phyloP scores from a whole-genome alignment of 352 stramenopile genomes.

The Pythium chondricola region DNA sequence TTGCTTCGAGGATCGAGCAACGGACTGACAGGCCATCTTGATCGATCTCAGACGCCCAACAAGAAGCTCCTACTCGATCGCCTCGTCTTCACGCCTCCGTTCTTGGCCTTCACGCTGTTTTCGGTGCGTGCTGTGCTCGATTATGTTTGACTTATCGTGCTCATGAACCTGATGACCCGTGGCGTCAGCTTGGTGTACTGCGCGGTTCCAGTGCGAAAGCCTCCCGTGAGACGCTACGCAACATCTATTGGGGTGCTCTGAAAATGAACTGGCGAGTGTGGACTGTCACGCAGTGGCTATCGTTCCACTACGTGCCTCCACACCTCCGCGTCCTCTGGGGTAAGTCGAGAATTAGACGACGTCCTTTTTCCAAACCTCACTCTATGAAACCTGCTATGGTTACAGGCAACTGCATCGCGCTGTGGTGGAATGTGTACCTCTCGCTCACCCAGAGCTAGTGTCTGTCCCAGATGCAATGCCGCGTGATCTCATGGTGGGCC shows the following conservation, averaged over 20 bases:
- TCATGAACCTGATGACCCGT: conserved; percentile 1
- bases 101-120: conserved; percentile 67
- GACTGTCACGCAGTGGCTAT: conserved; percentile 66
- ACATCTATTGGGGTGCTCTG: conserved; percentile 44
- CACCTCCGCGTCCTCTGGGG: conserved; percentile 70
- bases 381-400: too few species aligned
- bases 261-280: conserved; percentile 70
- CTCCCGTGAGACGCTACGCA: conserved; percentile 33
- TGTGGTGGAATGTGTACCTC: conserved; percentile 80
- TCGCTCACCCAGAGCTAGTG: conserved; percentile 49
- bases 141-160: conserved; percentile 1
- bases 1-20: neutral
- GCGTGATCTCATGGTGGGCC: neutral
- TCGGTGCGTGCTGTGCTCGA: conserved; percentile 5
- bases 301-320: conserved; percentile 68
- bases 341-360: conserved; percentile 18
- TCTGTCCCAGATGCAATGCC: too few species aligned
- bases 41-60: conserved; percentile 44
- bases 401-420: conserved; percentile 55
- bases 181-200: conserved; percentile 45
- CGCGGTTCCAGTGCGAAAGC: conserved; percentile 40
- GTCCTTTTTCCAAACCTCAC: too few species aligned
- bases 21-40: neutral
- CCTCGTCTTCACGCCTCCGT: conserved; percentile 56
- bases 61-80: conserved; percentile 70